Evolutionary conservation across 108 stramenopile genomes (phyloP).

Genomic region (Nitzschia inconspicua): DNA sequence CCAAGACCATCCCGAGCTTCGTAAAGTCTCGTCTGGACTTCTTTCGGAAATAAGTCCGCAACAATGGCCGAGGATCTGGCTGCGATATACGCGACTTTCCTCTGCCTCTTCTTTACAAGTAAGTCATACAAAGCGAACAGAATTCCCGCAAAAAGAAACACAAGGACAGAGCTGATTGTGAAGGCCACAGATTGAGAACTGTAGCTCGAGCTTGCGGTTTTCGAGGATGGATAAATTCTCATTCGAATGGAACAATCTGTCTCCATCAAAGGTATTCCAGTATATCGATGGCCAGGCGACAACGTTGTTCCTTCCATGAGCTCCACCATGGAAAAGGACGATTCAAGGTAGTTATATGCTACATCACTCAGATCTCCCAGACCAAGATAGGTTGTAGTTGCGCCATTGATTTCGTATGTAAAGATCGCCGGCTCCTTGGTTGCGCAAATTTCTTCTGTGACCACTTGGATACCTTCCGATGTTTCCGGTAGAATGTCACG

Average conservation of each 20-base stretch:
- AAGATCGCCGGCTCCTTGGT: no score
- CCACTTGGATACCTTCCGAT: neutral
- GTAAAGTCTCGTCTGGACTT: neutral
- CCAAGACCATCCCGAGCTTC: neutral
- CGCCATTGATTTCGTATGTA: constrained; percentile 9
- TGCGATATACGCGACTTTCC: neutral
- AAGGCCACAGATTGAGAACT: no score
- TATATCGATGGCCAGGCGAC: no score
- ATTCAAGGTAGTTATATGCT: neutral
- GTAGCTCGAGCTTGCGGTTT: no score
- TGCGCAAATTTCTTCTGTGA: neutral
- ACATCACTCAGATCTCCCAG: constrained; percentile 10
- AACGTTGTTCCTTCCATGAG: no score
- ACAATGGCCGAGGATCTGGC: constrained; percentile 7
- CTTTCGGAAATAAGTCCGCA: constrained; percentile 2
- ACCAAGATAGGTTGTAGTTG: constrained; percentile 7
- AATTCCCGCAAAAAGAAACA: neutral
- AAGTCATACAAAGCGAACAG: constrained; percentile 4
- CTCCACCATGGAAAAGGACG: no score
- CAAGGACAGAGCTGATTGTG: neutral
- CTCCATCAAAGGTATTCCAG: no score
- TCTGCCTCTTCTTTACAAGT: neutral
- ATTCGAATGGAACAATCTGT: no score
- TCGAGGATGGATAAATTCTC: no score
- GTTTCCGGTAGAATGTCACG: neutral